Conservation (phyloP, 2,329 filamentous ascomycete species). For the Fusarium austroafricanum region DNA sequence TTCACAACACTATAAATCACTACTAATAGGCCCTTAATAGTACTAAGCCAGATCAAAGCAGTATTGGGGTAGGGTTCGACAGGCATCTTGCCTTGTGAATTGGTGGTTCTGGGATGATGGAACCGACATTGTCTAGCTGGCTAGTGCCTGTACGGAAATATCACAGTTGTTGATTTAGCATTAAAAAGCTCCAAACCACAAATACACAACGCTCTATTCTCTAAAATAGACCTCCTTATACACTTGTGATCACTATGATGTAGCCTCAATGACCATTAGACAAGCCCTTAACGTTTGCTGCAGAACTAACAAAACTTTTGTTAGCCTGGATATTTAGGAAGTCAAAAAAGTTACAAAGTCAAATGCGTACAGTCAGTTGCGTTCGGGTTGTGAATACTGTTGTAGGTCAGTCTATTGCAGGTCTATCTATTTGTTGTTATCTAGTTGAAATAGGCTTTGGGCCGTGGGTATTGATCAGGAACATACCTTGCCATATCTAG, state of each 20-base stretch:
- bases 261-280: background rate
- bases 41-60: background rate
- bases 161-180: background rate
- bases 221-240: background rate
- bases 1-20: background rate
- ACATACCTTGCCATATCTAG: background rate
- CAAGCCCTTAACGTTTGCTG: background rate
- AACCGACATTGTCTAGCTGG: background rate
- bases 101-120: background rate
- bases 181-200: background rate
- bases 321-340: no score
- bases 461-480: background rate
- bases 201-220: background rate
- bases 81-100: background rate
- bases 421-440: no score
- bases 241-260: background rate
- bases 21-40: background rate
- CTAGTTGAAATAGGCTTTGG: no score
- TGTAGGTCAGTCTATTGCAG: no score
- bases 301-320: background rate
- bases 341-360: no score
- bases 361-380: no score
- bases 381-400: no score
- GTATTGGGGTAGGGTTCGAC: background rate
- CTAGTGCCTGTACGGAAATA: background rate